Conservation (phyloP, 164 flowering plant genomes). For the Nymphaea thermarum region DNA sequence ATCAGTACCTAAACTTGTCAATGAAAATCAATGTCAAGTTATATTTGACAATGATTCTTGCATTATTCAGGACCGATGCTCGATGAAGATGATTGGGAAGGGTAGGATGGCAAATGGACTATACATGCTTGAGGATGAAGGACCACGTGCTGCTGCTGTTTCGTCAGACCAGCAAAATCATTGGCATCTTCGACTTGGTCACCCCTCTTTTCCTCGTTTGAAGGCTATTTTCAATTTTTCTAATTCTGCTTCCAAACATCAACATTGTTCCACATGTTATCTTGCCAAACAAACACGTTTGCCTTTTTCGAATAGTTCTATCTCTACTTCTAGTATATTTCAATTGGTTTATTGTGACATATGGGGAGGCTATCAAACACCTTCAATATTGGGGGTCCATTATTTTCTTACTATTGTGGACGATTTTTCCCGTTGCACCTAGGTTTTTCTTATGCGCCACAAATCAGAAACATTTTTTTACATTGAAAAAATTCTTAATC, state of each 20-base stretch:
- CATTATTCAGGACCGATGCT: neutral
- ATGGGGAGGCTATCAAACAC: neutral
- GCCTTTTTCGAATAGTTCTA: neutral
- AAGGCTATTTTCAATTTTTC: neutral
- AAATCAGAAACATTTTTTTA: too few species aligned
- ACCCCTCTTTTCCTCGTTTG: neutral
- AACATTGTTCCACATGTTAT: neutral
- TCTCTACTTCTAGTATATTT: neutral
- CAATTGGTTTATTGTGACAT: constrained; percentile 1
- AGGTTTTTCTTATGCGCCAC: too few species aligned
- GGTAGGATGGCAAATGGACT: constrained; percentile 5
- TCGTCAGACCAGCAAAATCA: neutral
- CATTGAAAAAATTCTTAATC: too few species aligned
- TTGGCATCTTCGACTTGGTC: neutral
- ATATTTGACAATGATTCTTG: neutral
- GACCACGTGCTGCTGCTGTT: neutral
- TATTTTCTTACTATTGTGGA: neutral
- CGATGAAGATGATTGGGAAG: constrained; percentile 3
- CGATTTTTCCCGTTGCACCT: too few species aligned
- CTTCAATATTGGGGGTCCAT: neutral
- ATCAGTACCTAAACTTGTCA: neutral
- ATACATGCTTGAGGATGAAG: neutral
- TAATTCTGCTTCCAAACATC: neutral
- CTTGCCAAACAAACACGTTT: neutral
- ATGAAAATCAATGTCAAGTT: neutral